These are phyloP conservation scores for Neurospora terricola DNA, from an alignment of 495 filamentous ascomycete species.

Conservation along the genomic window DNA sequence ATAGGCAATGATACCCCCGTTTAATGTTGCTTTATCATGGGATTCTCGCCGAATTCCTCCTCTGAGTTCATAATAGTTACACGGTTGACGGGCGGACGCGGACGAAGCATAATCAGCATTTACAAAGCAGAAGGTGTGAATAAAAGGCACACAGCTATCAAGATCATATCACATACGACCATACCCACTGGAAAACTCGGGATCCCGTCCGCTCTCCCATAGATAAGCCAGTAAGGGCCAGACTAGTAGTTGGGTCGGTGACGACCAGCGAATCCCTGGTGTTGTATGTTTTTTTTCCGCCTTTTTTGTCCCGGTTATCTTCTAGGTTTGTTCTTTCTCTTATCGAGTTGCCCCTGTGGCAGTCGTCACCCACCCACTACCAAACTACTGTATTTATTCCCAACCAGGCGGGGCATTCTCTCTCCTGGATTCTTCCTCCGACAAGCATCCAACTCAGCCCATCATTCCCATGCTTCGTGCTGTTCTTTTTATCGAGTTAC, in stretches of 20 bases:
- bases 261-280: constrained; percentile 26
- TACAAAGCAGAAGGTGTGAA: neutral
- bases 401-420: neutral
- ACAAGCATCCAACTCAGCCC: neutral
- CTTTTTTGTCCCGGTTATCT: neutral
- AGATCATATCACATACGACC: constrained; percentile 28
- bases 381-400: neutral
- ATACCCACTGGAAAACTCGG: constrained; percentile 34
- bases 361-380: neutral
- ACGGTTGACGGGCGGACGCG: neutral
- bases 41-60: neutral
- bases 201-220: constrained; percentile 44
- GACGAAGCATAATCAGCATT: neutral
- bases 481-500: neutral
- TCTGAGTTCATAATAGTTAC: neutral
- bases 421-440: neutral
- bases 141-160: neutral
- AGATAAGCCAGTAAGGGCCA: constrained; percentile 23
- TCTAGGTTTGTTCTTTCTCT: neutral
- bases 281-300: constrained; percentile 14
- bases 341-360: neutral
- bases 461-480: neutral
- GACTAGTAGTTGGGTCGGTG: constrained; percentile 42
- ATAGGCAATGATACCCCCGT: neutral
- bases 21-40: neutral